Base-by-base conservation (phyloP, 805 yeast species). In the Blastobotrys terrestris region DNA sequence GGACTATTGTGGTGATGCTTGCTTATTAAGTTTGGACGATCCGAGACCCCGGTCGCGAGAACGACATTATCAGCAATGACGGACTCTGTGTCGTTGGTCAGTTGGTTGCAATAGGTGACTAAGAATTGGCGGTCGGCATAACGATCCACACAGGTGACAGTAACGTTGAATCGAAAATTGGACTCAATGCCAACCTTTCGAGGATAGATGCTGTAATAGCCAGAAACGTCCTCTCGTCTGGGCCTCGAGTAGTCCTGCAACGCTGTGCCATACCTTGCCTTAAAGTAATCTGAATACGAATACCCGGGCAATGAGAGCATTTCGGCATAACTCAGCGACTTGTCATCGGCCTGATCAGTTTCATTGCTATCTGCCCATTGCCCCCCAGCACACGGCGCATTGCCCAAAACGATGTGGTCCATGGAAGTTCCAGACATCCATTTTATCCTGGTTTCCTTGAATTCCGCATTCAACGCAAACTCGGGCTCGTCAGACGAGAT, bases 281-380 rank as follows among this genome's bases (percentile, higher is more conserved):
- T n/a, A 48, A 48, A 58, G 43, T 48, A 63, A 18, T 63, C 56
- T 0, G 63, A 44, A 26, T 66, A 64, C 3, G 66, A 46, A 44
- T 49, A 64, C 7, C 65, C 68, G 2, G 71, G 71, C 15, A 67
- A 51, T n/a, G 67, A 61, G 31, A 67, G 59, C 68, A 64, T 67
- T 53, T 65, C 68, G 5, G 65, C 66, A 49, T 67, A 67, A 43
- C 66, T 60, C 35, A 67, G 55, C 2, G 55, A 55, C 35, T 51
- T 46, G 7, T 57, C 57, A 7, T 54, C 54, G 2, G 55, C 49
- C 13, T 52, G 50, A 43, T 62, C 65, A 1, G 40, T 52, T 2
- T 39, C 47, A 14, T 58, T 53, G 19, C 49, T 46, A 3, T 57
- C 52, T 2, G 65, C 58, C 71, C 71, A 67, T 46, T 67, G 71